These are phyloP conservation scores for Platanus orientalis DNA, from an alignment of 164 flowering plant genomes.

Conservation along the genomic window DNA sequence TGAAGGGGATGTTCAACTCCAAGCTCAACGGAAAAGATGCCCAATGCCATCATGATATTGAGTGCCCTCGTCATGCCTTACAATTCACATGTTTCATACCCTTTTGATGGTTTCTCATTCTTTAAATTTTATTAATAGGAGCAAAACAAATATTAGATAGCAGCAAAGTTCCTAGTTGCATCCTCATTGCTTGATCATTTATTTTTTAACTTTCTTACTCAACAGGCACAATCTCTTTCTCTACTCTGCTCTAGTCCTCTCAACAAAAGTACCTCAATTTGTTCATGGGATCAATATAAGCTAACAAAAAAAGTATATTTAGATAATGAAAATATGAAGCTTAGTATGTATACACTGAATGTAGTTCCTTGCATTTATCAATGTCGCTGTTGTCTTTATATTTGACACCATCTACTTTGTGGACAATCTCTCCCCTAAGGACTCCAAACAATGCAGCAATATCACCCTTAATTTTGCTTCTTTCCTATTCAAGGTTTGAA, in stretches of 20 bases:
- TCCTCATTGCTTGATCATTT: too few relatives aligned
- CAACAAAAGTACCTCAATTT: constrained; percentile 65
- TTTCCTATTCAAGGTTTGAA: constrained; percentile 65
- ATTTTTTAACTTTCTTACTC: not conserved
- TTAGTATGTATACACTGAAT: not conserved
- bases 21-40: constrained; percentile 71
- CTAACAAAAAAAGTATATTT: not conserved
- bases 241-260: constrained; percentile 86
- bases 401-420: constrained; percentile 60
- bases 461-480: constrained; percentile 71
- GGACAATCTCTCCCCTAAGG: constrained; percentile 24
- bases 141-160: too few relatives aligned
- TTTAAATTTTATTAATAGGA: too few relatives aligned
- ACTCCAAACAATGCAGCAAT: constrained; percentile 37
- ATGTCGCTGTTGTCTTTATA: constrained; percentile 67
- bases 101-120: too few relatives aligned
- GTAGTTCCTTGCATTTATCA: constrained; percentile 30
- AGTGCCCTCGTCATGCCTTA: constrained; percentile 98
- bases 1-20: constrained; percentile 94
- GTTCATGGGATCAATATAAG: constrained; percentile 78
- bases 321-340: not conserved
- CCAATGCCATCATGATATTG: constrained; percentile 75
- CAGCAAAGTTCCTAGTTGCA: too few relatives aligned
- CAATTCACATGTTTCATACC: too few relatives aligned
- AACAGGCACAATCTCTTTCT: constrained; percentile 88